Evolutionary conservation across 805 yeast genomes (phyloP), one percentile per base, ranked within the genome.

Genomic region (Zygoascus flipseniorum): DNA sequence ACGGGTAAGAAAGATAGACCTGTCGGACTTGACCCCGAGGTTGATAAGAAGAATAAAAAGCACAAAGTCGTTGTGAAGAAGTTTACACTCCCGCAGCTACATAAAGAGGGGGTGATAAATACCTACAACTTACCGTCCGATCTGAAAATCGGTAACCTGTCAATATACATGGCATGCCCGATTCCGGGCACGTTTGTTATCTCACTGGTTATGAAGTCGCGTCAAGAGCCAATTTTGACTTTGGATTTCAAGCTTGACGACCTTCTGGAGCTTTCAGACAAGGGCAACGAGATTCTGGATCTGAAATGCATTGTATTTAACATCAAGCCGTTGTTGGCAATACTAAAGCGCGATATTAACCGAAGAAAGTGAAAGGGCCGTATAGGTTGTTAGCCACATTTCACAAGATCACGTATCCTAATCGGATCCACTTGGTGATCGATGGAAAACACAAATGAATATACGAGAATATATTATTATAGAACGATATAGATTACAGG

Each of bases 241-340:
- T 54, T 68, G 43, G 67, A 64, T 35, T 54, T 69, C 49, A 65
- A 64, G 47, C 58, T 69, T 11, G 72, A 68, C 47, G 72, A 69
- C 50, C 52, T 69, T 45, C 56, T 68, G 37, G 71, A 68, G 45
- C 55, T 66, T 58, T 45, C 57, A 2, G 60, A 59, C 43, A 58
- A 51, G 37, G 61, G 58, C 9, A 32, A 54, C 23, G 65, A 58
- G 35, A 56, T 57, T 18, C 52, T 66, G 45, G 68, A 67, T 47
- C 52, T 66, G 46, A 64, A 64, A 54, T 64, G 64, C 50, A 50
- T 67, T 13, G 64, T 60, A n/a, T 57, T 67, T 47, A 55, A 56
- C 31, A 63, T 64, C 23, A 58, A 59, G 49, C 50, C 53, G 19
- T 53, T 66, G 54, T 48, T 63, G 41, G 53, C 55, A 9, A 50